These are phyloP conservation scores for Blastobotrys raffinosifermentans DNA, from an alignment of 1,139 yeast genomes.

Conservation along the genomic window DNA sequence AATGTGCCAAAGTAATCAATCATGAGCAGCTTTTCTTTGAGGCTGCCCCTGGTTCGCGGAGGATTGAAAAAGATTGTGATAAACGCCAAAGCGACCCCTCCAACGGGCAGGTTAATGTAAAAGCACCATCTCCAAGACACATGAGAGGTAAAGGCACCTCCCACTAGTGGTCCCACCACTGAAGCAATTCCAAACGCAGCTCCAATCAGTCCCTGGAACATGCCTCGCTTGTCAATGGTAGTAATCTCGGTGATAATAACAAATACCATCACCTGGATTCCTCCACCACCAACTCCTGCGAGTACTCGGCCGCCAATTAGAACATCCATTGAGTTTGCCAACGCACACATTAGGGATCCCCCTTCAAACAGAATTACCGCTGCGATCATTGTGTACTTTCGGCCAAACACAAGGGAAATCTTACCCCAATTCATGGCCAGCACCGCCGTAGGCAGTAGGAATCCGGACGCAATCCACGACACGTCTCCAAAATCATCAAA, in stretches of 20 bases:
- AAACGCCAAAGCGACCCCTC: constrained; percentile 48
- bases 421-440: constrained; percentile 59
- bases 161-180: constrained; percentile 62
- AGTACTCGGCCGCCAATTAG: constrained; percentile 66
- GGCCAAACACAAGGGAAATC: constrained; percentile 55
- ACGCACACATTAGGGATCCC: constrained; percentile 58
- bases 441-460: constrained; percentile 55
- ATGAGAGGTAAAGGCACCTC: constrained; percentile 58
- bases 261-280: constrained; percentile 54
- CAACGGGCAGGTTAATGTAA: constrained; percentile 64
- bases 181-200: constrained; percentile 51
- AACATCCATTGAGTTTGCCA: constrained; percentile 51
- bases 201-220: constrained; percentile 48
- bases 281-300: constrained; percentile 73
- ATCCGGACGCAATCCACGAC: constrained; percentile 60
- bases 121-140: constrained; percentile 79
- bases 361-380: constrained; percentile 55
- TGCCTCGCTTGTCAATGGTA: constrained; percentile 53
- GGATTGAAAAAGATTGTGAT: constrained; percentile 48
- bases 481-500: constrained; percentile 51
- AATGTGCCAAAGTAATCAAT: constrained; percentile 48
- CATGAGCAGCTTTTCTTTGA: constrained; percentile 37
- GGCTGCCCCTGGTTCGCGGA: constrained; percentile 42
- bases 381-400: constrained; percentile 46
- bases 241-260: constrained; percentile 60